phyloP scores from a whole-genome alignment of 805 yeast species.

The Teunomyces tritomae region DNA sequence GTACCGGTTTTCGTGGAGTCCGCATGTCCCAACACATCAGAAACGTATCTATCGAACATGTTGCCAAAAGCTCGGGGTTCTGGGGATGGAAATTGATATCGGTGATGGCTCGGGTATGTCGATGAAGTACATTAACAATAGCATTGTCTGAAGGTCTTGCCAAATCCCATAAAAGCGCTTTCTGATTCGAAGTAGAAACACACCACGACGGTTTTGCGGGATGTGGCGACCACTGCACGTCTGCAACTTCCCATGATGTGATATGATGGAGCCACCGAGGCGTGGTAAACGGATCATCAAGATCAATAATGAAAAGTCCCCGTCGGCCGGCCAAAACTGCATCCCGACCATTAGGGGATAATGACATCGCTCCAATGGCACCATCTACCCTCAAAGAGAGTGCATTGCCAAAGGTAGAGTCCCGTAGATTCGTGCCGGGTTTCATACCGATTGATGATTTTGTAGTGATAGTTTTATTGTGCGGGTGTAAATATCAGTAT shows the following conservation, averaged over 20 bases:
- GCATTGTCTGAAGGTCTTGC: slow-evolving; percentile 69
- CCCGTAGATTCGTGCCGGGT: too few species aligned
- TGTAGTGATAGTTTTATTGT: too few species aligned
- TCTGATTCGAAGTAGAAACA: slow-evolving; percentile 90
- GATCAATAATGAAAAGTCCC: slow-evolving; percentile 86
- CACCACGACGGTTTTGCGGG: slow-evolving; percentile 83
- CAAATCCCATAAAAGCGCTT: slow-evolving; percentile 92
- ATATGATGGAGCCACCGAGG: slow-evolving; percentile 92
- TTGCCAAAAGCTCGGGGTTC: slow-evolving; percentile 83
- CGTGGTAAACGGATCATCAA: slow-evolving; percentile 92
- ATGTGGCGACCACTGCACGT: slow-evolving; percentile 98
- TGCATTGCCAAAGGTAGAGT: slow-evolving; percentile 71
- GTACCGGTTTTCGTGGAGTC: slow-evolving; percentile 68
- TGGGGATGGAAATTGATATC: slow-evolving; percentile 91
- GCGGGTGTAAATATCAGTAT: too few species aligned
- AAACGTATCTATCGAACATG: slow-evolving; percentile 89
- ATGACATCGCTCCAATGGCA: slow-evolving; percentile 86
- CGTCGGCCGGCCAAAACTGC: slow-evolving; percentile 82
- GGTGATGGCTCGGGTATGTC: slow-evolving; percentile 90
- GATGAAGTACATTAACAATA: slow-evolving; percentile 82
- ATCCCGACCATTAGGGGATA: slow-evolving; percentile 88
- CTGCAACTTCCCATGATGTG: slow-evolving; percentile 98
- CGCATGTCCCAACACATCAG: slow-evolving; percentile 91
- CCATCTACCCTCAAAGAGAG: slow-evolving; percentile 86
- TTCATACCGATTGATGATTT: too few species aligned